Conservation (phyloP, 805 yeast species). For the Candida dajiaensis region DNA sequence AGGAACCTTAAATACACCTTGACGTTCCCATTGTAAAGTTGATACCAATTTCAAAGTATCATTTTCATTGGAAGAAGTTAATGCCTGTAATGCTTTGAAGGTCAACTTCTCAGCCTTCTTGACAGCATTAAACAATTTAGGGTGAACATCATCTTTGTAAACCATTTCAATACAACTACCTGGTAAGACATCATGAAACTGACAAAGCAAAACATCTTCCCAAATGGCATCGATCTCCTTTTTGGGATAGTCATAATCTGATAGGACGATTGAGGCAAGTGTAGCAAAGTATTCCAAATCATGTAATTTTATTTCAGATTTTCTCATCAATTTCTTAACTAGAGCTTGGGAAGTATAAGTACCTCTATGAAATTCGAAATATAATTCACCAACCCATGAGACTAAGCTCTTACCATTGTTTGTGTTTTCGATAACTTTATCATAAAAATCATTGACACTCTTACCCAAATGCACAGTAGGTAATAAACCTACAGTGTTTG, state of each 20-base stretch:
- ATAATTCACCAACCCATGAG: conserved; percentile 90
- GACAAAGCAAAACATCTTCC: conserved; percentile 87
- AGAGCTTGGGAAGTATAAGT: conserved; percentile 93
- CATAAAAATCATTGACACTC: conserved; percentile 71
- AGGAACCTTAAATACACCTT: conserved; percentile 34
- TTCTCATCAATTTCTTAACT: conserved; percentile 75
- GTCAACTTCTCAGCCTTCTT: conserved; percentile 45
- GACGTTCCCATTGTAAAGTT: conserved; percentile 61
- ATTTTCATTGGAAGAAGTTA: conserved; percentile 14
- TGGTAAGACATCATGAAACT: conserved; percentile 97
- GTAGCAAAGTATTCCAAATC: conserved; percentile 85
- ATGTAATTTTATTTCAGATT: conserved; percentile 68
- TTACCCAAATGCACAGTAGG: conserved; percentile 79
- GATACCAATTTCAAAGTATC: conserved; percentile 30
- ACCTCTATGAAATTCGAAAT: conserved; percentile 94
- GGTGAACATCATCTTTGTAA: conserved; percentile 80
- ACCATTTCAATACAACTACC: conserved; percentile 95
- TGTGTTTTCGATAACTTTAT: conserved; percentile 55
- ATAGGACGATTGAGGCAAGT: conserved; percentile 46
- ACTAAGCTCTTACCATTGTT: conserved; percentile 65
- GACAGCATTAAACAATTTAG: conserved; percentile 59
- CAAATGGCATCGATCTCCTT: conserved; percentile 64
- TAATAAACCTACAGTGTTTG: conserved; percentile 71
- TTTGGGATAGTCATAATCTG: conserved; percentile 65
- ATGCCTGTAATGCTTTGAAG: conserved; percentile 31